phyloP scores from a whole-genome alignment of 2,329 filamentous ascomycete species.

The Stemphylium beticola region DNA sequence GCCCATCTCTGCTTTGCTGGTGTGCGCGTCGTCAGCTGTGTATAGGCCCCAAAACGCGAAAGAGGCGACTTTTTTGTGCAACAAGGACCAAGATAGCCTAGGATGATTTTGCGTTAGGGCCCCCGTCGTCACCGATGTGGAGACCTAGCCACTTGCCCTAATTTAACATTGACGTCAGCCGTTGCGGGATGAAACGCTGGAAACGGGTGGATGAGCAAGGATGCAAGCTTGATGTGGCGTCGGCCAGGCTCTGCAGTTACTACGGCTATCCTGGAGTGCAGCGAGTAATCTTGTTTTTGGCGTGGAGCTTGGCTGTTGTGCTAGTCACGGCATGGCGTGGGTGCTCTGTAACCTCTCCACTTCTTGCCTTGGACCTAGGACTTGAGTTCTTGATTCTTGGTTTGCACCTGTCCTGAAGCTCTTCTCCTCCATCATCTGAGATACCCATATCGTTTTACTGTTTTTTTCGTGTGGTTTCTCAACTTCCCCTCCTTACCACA shows the following conservation, averaged over 20 bases:
- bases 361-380: constrained; percentile 9
- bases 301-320: constrained; percentile 16
- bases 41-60: not conserved
- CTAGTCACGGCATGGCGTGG: constrained; percentile 9
- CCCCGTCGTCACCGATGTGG: constrained; percentile 6
- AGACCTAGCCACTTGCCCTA: not conserved
- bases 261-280: constrained; percentile 17
- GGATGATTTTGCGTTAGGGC: not conserved
- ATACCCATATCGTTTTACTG: not conserved
- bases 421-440: constrained; percentile 2
- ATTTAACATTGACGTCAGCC: constrained; percentile 30
- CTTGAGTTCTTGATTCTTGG: constrained; percentile 3
- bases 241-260: constrained; percentile 6
- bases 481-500: not conserved
- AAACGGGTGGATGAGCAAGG: constrained; percentile 6
- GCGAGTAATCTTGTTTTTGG: constrained; percentile 47
- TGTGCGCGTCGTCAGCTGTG: constrained; percentile 25
- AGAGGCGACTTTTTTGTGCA: not conserved
- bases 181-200: not conserved
- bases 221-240: constrained; percentile 15
- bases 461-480: no score
- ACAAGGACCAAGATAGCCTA: not conserved
- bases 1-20: not conserved
- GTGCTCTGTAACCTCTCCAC: constrained; percentile 8
- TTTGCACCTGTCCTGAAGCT: constrained; percentile 5